Evolutionary conservation across 179 eudicot species (phyloP), one percentile per base, ranked within the genome.

Genomic region (Amaranthus tricolor): DNA sequence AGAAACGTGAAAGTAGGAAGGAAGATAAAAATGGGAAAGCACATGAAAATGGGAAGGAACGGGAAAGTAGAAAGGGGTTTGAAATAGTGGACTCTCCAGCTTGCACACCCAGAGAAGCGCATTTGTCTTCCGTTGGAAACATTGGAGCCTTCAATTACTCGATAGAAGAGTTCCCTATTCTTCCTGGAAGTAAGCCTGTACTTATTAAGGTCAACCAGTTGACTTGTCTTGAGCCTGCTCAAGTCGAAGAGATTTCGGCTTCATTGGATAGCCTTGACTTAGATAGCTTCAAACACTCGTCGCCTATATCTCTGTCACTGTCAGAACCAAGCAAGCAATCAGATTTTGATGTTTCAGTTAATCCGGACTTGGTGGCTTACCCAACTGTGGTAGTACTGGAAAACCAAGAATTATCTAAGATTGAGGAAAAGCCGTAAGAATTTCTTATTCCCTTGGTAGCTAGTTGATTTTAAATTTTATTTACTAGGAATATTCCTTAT

Each of bases 151-250:
- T 76, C 31, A 58, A 77, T 69, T 61, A 75, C 44, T 78, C 81
- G 14, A 73, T 71, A 21, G 82, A 79, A 55, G 87, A 82, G 51
- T 86, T 86, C 68, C 89, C 89, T 54, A 78, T 78, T 75, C 84
- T 80, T 60, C 84, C 85, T 15, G 81, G 79, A 48, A 21, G 73
- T 61, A 78, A 84, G 71, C 77, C 87, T 10, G 62, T 78, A 14
- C 76, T 81, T 11, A 48, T 74, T 9, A 79, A 50, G 31, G 53
- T 58, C 50, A 9, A 49, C 24, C 79, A 78, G 53, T 49, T 19
- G 69, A 66, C 45, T 43, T 14, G 5, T 57, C 49, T 67, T 21
- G 60, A 61, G 62, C 19, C 24, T 14, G 74, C 74, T 55, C 72
- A 73, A 57, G 51, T 76, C 68, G 76, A 80, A 9, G 82, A 82